phyloP scores from a whole-genome alignment of 192 early-diverging fungal genomes.

The Haplosporangium gracile region DNA sequence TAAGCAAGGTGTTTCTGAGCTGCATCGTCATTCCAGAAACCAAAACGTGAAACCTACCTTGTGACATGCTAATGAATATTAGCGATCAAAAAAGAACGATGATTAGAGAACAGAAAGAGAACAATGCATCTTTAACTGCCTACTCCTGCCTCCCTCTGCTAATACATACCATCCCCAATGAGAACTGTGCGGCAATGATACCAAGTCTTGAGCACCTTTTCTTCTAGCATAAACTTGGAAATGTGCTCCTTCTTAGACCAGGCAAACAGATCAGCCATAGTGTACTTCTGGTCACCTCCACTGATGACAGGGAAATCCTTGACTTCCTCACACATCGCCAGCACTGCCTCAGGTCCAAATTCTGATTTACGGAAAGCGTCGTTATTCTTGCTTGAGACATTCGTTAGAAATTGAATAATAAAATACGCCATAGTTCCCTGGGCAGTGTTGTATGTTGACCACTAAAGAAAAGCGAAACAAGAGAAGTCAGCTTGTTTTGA shows the following conservation, averaged over 20 bases:
- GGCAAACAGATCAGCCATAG: slow-evolving; percentile 18
- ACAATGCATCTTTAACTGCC: background rate
- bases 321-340: slow-evolving; percentile 26
- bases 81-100: background rate
- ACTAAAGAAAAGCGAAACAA: background rate
- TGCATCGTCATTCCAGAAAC: background rate
- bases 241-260: slow-evolving; percentile 8
- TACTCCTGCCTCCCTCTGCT: background rate
- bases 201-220: slow-evolving; percentile 48
- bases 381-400: background rate
- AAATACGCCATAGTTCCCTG: background rate
- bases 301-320: slow-evolving; percentile 9
- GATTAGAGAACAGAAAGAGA: background rate
- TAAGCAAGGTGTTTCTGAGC: background rate
- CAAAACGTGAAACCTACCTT: background rate
- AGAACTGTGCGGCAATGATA: slow-evolving; percentile 24
- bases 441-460: slow-evolving; percentile 1
- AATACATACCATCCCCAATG: slow-evolving; percentile 29
- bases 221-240: slow-evolving; percentile 35
- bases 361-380: slow-evolving; percentile 4
- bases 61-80: background rate
- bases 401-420: background rate
- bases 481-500: no score
- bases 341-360: slow-evolving; percentile 12
- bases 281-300: background rate